Percentiles rank a stretch among this genome's conserved stretches.
Evolutionary conservation across 768 basidiomycete genomes (phyloP).

Genomic region (Rhizopogon vulgaris): DNA sequence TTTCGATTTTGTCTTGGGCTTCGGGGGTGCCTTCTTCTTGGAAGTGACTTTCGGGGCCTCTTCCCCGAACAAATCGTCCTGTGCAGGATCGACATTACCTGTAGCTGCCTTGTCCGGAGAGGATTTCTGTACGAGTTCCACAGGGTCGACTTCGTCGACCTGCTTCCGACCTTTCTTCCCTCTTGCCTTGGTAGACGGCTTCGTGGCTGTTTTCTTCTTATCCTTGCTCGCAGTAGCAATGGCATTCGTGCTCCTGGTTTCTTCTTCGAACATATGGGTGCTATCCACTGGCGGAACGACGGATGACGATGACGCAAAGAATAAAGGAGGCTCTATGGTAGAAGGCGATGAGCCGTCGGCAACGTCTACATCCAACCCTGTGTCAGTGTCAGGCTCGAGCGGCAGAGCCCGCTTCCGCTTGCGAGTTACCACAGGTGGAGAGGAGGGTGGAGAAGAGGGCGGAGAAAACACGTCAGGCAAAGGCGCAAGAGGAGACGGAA

Average conservation of each 20-base stretch:
- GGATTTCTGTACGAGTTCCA: conserved; percentile 4
- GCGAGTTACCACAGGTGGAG: conserved; percentile 16
- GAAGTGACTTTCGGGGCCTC: background rate
- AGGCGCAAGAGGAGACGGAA: conserved; percentile 16
- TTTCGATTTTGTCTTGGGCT: conserved; percentile 14
- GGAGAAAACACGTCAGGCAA: conserved; percentile 18
- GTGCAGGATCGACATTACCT: background rate
- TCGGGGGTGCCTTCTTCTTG: conserved; percentile 17
- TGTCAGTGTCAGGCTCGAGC: conserved; percentile 6
- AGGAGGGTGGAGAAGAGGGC: conserved; percentile 19
- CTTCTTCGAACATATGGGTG: background rate
- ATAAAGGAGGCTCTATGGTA: conserved; percentile 32
- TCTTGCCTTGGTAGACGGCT: conserved; percentile 15
- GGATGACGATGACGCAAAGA: conserved; percentile 43
- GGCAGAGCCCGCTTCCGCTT: conserved; percentile 21
- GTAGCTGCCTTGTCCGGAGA: background rate
- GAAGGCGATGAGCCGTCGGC: background rate
- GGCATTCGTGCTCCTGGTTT: background rate
- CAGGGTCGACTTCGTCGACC: conserved; percentile 13
- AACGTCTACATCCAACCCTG: conserved; percentile 9
- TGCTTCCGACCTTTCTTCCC: conserved; percentile 24
- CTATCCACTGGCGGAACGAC: conserved; percentile 8
- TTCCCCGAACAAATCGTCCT: conserved; percentile 1
- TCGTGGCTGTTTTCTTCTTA: conserved; percentile 17
- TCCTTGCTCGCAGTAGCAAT: conserved; percentile 1